Evolutionary conservation across 2,329 filamentous ascomycete genomes (phyloP), one percentile per base, ranked within the genome.

Genomic region (Ophiostoma triangulosporum): DNA sequence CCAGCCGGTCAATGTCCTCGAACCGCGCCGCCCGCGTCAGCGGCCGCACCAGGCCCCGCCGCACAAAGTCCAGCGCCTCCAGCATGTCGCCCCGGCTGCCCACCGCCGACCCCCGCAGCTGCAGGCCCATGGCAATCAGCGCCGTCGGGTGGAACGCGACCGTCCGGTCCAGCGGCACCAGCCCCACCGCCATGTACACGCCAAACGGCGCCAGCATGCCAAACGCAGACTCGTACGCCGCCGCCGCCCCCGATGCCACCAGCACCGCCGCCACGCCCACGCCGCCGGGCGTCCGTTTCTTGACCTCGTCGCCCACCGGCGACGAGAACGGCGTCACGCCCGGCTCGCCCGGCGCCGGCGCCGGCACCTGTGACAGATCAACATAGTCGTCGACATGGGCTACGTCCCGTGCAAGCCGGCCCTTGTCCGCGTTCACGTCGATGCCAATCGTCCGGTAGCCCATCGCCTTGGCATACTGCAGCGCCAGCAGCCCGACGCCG

Each of bases 381-480:
- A 72, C 59, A 53, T 67, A 72, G 12, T 60, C 59, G 38, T 71
- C 68, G 0, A 67, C 68, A 15, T 67, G 67, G n/a, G 45, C 57
- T 14, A 51, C 40, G 11, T 29, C 35, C n/a, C 62, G 58, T 3
- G 59, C 59, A 6, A 62, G 52, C 6, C 60, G 35, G 11, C 62
- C 60, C 54, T 66, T 68, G 1, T 59, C 60, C 1, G 56, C 48
- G 0, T 68, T 69, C 0, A 63, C 61, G 38, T 73, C 69, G 15
- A 71, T 57, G 6, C 68, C 69, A 24, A 70, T 62, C 0, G 70
- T 65, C 0, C 66, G 64, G 31, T 66, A 68, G 1, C 70, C 70
- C 69, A 72, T 72, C 0, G 69, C 66, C 40, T 61, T 64, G 1
- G 68, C 70, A 52, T 64, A 71, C 32, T 66, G 63, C 3, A 72